Base-by-base conservation (phyloP, 345 rosid species). In the Syzygium aromaticum region DNA sequence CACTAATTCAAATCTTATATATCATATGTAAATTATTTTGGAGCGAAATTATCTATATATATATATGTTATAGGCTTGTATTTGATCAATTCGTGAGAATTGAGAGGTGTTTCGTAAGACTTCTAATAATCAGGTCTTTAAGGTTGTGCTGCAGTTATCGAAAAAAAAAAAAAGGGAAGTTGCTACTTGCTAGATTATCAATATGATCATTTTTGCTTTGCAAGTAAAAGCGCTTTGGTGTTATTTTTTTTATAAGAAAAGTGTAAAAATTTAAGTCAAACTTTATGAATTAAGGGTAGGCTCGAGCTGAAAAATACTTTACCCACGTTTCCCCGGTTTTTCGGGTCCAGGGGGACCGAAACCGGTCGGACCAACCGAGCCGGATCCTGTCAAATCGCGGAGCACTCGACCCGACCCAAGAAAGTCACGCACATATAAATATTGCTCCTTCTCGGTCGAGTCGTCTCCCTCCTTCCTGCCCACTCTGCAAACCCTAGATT, bases 401-500 rank as follows among this genome's bases (percentile, higher is more conserved):
- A 73, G 82, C 82, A 40, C 5, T 38, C 21, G 40, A 33, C 27
- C 82, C 49, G 49, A 19, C 46, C 82, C 82, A 25, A 38, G 17
- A 38, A 40, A 3, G 49, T 38, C 49, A 33, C 27, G 25, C 82
- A 13, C 19, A 1, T 38, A 73, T 38, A 38, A 73, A 19, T 9
- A 10, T 14, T 9, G 27, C 49, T 73, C 25, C 82, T 2, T 73
- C 82, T 0, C 82, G 0, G 0, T 9, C 25, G 3, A 0, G 15
- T 6, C 1, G 0, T 5, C 7, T 30, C 0, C 1, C 22, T 11
- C 7, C 4, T 59, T n/a, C 7, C 27, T 25, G 3, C 25, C 27
- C 49, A 4, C 5, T 73, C 82, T 73, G 82, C 82, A 73, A 73
- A 73, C 82, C 82, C 82, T 73, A 38, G 27, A 21, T 11, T 73